Base-by-base conservation (phyloP, 1,139 yeast species). In the Candida gigantensis region DNA sequence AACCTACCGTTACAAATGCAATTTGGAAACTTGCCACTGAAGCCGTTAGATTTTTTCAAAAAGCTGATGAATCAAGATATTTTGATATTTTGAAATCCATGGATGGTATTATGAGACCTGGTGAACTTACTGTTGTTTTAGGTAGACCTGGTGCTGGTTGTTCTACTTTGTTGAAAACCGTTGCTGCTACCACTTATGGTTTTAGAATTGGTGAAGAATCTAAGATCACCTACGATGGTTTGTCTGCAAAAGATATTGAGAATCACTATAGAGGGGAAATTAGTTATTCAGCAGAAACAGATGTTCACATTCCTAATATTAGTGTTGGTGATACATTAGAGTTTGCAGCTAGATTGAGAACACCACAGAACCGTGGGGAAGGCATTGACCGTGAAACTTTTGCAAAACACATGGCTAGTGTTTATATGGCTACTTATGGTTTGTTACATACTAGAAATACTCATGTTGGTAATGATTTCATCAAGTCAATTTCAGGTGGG, bases 1-100 rank as follows among this genome's bases (percentile, higher is more conserved):
- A 86, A 58, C 67, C 84, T 16, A 86, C 89, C 2, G 81, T 84
- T 8, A 52, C 72, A 18, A 86, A 84, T 52, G 65, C 72, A 10
- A 60, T 67, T 27, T 57, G 42, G 37, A 62, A 61, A 38, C 33
- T 41, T 6, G 40, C 46, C 6, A 31, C 31, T 3, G 57, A 28
- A 27, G 20, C 33, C 2, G 11, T 38, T 12, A 30, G 34, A 9
- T 24, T 28, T 13, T 29, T 40, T 79, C 61, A 84, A 81, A 50
- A 30, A 21, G 81, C 73, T 30, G 47, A 51, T 28, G 47, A 43
- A 28, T 60, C 47, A 42, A 52, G 47, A 33, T 44, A 48, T 24
- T 60, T 59, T 39, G 65, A 63, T 39, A 62, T 63, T 35, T 54
- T 63, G 38, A 62, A 62, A 44, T 48, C 57, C 10, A 62, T 62